A percentile compares a stretch with the other conserved stretches of the same genome.
phyloP scores from a whole-genome alignment of 345 rosid species.

The Eutrema yunnanense region DNA sequence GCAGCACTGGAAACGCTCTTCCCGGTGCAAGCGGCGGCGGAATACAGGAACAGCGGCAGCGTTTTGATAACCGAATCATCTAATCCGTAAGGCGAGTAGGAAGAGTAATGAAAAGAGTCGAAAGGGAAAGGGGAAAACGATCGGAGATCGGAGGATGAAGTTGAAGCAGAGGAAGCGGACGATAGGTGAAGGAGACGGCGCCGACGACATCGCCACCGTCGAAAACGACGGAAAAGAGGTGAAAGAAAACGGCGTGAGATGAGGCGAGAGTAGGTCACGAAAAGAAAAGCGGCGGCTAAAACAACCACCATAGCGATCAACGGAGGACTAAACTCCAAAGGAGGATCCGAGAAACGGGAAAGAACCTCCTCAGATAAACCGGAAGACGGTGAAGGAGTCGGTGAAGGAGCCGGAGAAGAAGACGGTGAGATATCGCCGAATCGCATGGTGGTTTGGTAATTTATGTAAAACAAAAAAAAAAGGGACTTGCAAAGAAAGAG shows the following conservation, averaged over 20 bases:
- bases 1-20: conserved; percentile 2
- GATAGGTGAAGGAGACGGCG: conserved; percentile 35
- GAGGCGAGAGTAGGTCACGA: conserved; percentile 74
- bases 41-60: conserved; percentile 63
- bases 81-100: conserved; percentile 72
- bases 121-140: conserved; percentile 50
- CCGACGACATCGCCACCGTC: conserved; percentile 43
- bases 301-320: conserved; percentile 88
- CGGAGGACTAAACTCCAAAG: conserved; percentile 83
- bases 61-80: conserved; percentile 85
- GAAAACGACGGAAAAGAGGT: conserved; percentile 39
- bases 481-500: not conserved
- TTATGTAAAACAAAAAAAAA: not conserved
- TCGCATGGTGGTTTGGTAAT: conserved; percentile 24
- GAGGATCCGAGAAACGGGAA: conserved; percentile 33
- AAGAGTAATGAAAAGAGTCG: conserved; percentile 39
- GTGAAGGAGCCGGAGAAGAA: conserved; percentile 28
- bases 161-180: conserved; percentile 47
- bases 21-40: conserved; percentile 33
- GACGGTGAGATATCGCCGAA: conserved; percentile 13
- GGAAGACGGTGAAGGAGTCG: conserved; percentile 8
- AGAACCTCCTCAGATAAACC: conserved; percentile 5
- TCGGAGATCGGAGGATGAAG: conserved; percentile 38
- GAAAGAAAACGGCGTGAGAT: conserved; percentile 63
- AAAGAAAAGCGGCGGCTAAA: conserved; percentile 66